Evolutionary conservation across 2,329 filamentous ascomycete species (phyloP).

Genomic region (Salinomyces thailandicus): DNA sequence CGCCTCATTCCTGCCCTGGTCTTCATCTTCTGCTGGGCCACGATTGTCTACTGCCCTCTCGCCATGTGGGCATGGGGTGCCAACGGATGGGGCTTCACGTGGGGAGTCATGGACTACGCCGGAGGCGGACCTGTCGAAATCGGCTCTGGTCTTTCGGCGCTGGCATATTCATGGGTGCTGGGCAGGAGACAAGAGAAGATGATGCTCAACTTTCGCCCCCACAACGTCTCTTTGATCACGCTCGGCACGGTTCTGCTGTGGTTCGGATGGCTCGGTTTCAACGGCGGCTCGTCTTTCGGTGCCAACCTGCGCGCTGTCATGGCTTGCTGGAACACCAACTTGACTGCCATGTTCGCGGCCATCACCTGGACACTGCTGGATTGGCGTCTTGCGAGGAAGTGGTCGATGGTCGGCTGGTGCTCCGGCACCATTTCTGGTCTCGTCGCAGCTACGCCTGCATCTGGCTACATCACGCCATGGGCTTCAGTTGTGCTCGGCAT

Average conservation of each 20-base stretch:
- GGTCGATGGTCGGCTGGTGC: slow-evolving; percentile 90
- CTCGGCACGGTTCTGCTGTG: slow-evolving; percentile 91
- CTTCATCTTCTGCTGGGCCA: slow-evolving; percentile 93
- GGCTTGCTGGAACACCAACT: slow-evolving; percentile 96
- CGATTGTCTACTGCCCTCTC: slow-evolving; percentile 91
- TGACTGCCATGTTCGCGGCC: slow-evolving; percentile 83
- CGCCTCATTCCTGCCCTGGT: slow-evolving; percentile 88
- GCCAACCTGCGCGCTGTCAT: slow-evolving; percentile 67
- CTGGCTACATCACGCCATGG: slow-evolving; percentile 66
- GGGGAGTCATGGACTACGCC: slow-evolving; percentile 91
- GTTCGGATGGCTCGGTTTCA: slow-evolving; percentile 99
- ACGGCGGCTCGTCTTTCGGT: slow-evolving; percentile 88
- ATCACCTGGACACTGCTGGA: slow-evolving; percentile 94
- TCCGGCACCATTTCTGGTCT: slow-evolving; percentile 79
- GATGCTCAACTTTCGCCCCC: slow-evolving; percentile 99
- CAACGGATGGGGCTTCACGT: slow-evolving; percentile 85
- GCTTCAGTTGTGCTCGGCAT: slow-evolving; percentile 51
- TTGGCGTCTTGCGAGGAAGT: slow-evolving; percentile 87
- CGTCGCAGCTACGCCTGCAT: slow-evolving; percentile 75
- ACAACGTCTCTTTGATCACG: slow-evolving; percentile 96
- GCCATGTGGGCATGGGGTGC: slow-evolving; percentile 95
- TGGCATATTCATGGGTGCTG: slow-evolving; percentile 92
- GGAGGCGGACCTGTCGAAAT: slow-evolving; percentile 97
- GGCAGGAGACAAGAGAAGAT: slow-evolving; percentile 96
- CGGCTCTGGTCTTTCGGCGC: slow-evolving; percentile 78